These are phyloP conservation scores for Amanita muscaria DNA, from an alignment of 768 basidiomycete species.

Conservation along the genomic window DNA sequence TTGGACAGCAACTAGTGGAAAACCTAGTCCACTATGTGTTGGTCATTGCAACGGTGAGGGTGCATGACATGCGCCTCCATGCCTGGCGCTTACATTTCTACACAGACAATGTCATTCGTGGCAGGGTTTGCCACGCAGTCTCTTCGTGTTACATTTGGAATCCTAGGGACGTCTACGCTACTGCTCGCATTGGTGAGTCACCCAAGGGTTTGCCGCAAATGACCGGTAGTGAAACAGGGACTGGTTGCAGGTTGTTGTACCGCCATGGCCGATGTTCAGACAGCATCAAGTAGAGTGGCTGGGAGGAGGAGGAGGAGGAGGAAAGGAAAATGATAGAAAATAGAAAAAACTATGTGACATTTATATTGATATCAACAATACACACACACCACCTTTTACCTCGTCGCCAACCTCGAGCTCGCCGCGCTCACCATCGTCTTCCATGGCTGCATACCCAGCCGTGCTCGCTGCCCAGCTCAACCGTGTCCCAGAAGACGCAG, in stretches of 20 bases:
- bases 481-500: constrained; percentile 40
- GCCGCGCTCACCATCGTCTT: no score
- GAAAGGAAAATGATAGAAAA: constrained; percentile 11
- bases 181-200: constrained; percentile 36
- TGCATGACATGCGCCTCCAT: constrained; percentile 10
- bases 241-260: constrained; percentile 42
- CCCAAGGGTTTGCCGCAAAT: not conserved
- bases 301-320: not conserved
- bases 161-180: constrained; percentile 33
- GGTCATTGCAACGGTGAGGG: constrained; percentile 37
- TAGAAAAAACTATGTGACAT: constrained; percentile 28
- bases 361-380: no score
- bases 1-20: constrained; percentile 49
- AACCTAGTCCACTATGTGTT: constrained; percentile 34
- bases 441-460: no score
- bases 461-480: constrained; percentile 39
- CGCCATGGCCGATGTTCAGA: constrained; percentile 65
- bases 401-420: no score
- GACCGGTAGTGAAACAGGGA: not conserved
- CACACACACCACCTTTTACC: no score
- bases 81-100: constrained; percentile 8
- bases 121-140: constrained; percentile 51
- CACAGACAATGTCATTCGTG: constrained; percentile 46
- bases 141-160: constrained; percentile 41
- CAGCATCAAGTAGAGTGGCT: constrained; percentile 57